Evolutionary conservation across 805 yeast genomes (phyloP).

Genomic region (Candida railenensis): DNA sequence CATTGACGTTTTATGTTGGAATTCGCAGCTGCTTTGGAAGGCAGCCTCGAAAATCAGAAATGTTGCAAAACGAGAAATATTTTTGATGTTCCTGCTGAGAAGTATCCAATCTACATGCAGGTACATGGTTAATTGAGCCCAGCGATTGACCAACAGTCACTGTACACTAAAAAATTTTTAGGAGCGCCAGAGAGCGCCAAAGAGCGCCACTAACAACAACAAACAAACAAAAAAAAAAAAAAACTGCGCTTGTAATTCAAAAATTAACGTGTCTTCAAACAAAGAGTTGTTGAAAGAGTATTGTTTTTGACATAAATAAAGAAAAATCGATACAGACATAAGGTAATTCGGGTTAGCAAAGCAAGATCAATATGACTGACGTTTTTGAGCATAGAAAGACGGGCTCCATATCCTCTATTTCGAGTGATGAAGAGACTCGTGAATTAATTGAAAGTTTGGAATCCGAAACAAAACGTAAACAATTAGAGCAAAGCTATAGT

Average conservation of each 20-base stretch:
- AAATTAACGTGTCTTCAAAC: not conserved
- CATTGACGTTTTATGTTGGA: not conserved
- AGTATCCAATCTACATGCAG: not conserved
- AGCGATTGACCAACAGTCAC: not conserved
- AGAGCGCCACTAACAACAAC: not conserved
- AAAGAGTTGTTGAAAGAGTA: not conserved
- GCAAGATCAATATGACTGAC: not conserved
- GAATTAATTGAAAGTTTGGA: conserved; percentile 6
- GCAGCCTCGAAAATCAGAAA: no score
- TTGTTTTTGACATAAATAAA: not conserved
- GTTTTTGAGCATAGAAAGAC: conserved; percentile 1
- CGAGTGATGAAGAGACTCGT: conserved; percentile 6
- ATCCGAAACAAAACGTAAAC: conserved; percentile 1
- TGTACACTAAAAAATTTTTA: no score
- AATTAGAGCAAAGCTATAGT: not conserved
- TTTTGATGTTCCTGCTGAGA: no score
- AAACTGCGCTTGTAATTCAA: not conserved
- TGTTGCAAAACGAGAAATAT: not conserved
- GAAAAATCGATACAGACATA: no score
- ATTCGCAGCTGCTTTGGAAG: not conserved
- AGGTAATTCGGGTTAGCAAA: no score
- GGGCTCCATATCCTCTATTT: conserved; percentile 2
- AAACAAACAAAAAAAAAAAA: no score
- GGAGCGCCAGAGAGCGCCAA: not conserved
- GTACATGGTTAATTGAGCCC: not conserved